A percentile compares a stretch with the other conserved stretches of the same genome.
Evolutionary conservation across 2,329 filamentous ascomycete species (phyloP).

Genomic region (Cladosporium sp.): DNA sequence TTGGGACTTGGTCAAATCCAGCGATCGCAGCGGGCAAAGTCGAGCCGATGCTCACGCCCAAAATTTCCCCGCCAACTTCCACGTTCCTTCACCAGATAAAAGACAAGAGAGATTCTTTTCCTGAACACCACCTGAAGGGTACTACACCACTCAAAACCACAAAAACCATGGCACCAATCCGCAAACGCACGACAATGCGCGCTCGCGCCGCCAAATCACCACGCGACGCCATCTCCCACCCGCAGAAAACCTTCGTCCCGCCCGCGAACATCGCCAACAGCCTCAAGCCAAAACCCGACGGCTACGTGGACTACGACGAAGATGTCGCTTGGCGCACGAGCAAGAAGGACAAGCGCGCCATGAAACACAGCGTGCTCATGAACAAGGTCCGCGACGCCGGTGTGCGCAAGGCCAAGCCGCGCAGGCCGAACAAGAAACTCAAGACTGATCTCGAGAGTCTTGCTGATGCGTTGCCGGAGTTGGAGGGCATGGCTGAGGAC

Average conservation of each 20-base stretch:
- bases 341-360: slow-evolving; percentile 79
- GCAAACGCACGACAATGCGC: slow-evolving; percentile 56
- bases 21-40: too few species aligned
- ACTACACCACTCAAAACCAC: neutral
- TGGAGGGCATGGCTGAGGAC: slow-evolving; percentile 22
- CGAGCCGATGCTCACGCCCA: neutral
- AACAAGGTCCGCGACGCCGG: slow-evolving; percentile 46
- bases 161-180: slow-evolving; percentile 38
- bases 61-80: neutral
- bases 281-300: slow-evolving; percentile 32
- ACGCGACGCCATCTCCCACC: slow-evolving; percentile 47
- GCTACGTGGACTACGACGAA: slow-evolving; percentile 37
- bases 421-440: slow-evolving; percentile 52
- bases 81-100: too few species aligned
- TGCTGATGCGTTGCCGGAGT: slow-evolving; percentile 72
- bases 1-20: neutral
- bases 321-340: slow-evolving; percentile 59
- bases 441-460: slow-evolving; percentile 70
- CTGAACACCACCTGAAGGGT: too few species aligned
- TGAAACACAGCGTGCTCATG: slow-evolving; percentile 77
- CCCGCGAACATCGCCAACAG: slow-evolving; percentile 25
- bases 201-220: slow-evolving; percentile 32
- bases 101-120: too few species aligned
- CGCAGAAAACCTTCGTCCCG: slow-evolving; percentile 45
- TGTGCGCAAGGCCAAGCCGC: slow-evolving; percentile 59